Base-by-base conservation (phyloP, 1,139 yeast species). In the Trichomonascaceae sp. region DNA sequence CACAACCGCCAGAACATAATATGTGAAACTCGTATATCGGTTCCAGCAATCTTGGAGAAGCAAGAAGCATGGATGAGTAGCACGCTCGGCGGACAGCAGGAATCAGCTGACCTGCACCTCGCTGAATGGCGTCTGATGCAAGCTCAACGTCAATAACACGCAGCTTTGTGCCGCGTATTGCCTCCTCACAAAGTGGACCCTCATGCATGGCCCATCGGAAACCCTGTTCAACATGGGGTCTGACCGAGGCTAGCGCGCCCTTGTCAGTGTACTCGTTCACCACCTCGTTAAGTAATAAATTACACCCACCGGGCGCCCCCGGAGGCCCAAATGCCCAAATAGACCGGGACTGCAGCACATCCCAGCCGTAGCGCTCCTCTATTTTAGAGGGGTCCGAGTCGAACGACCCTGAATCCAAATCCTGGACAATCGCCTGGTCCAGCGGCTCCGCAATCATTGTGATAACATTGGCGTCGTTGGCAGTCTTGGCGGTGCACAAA, bases 151-250 rank as follows among this genome's bases (percentile, higher is more conserved):
- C 85, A 32, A 84, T 64, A 26, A 92, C 67, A 38, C 73, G 74
- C 56, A 89, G 84, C 43, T 72, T 74, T 4, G 79, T 74, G 37
- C 75, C 70, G 37, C 82, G 62, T 2, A 92, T 66, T 0, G 82
- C 78, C 50, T 85, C 96, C 40, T 80, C 93, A 43, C 93, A 76
- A 17, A 92, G 59, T 0, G 98, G 98, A 0, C 98, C 98, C 47
- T 84, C 95, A 37, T 74, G 65, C 0, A 72, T 65, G 6, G 80
- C 76, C 93, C 95, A 82, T 46, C 70, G 69, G 56, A 87, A 89
- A 0, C 97, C 98, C 43, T 76, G 75, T 4, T 64, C 57, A 1
- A 89, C 65, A 1, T 74, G 60, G 4, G 69, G 73, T 41, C 71
- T 75, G 16, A 69, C 62, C 1, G 62, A 39, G 3, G 49, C 43